phyloP scores from a whole-genome alignment of 371 early-diverging fungal species.

The Mucor sp. region DNA sequence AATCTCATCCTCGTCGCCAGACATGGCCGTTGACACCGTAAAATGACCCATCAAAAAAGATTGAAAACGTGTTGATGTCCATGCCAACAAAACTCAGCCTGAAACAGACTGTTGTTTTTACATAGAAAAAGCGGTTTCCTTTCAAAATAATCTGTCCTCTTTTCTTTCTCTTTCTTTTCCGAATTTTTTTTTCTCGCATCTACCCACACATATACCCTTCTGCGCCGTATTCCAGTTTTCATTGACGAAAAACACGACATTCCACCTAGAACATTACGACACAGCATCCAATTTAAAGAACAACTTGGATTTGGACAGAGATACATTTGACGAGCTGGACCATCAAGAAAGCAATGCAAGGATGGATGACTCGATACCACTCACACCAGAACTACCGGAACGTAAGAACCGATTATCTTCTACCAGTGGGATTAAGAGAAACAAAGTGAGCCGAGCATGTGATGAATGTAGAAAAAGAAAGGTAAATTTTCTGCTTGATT shows the following conservation, averaged over 20 bases:
- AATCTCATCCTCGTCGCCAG: too few relatives aligned
- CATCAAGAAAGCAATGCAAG: slow-evolving; percentile 23
- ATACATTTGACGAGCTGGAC: not conserved
- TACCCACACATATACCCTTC: not conserved
- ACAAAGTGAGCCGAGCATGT: slow-evolving; percentile 51
- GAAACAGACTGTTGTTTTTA: slow-evolving; percentile 23
- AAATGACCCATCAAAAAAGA: not conserved
- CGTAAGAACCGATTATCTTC: slow-evolving; percentile 24
- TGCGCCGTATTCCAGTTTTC: not conserved
- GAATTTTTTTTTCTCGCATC: not conserved
- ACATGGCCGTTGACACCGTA: not conserved
- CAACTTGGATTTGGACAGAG: not conserved
- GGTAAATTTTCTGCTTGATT: slow-evolving; percentile 21
- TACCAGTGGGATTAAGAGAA: slow-evolving; percentile 33
- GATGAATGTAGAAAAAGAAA: slow-evolving; percentile 54
- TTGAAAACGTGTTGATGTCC: not conserved
- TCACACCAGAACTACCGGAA: slow-evolving; percentile 38
- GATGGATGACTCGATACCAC: slow-evolving; percentile 40
- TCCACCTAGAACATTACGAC: not conserved
- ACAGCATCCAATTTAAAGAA: not conserved
- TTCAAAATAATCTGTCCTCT: not conserved
- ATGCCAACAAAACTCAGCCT: slow-evolving; percentile 16
- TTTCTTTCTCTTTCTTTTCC: slow-evolving; percentile 2
- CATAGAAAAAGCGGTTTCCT: not conserved
- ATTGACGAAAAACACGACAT: not conserved